Base-by-base conservation (phyloP, 257 asterid species). In the Catharanthus roseus region DNA sequence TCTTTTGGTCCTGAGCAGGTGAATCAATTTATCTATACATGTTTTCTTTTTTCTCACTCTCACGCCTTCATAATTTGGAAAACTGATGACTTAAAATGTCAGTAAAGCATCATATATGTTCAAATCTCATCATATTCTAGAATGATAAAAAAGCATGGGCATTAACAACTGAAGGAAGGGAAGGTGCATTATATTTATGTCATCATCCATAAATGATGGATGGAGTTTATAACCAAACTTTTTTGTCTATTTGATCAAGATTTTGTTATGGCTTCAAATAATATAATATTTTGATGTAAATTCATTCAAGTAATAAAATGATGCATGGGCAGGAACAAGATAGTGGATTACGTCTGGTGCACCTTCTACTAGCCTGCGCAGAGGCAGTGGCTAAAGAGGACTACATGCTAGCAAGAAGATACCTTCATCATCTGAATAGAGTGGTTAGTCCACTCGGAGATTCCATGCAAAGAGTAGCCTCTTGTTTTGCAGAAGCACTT, bases 321-420 rank as follows among this genome's bases (percentile, higher is more conserved):
- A n/a, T n/a, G n/a, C n/a, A n/a, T n/a, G n/a, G 63, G 23, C 83
- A 83, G 95, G 96, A 85, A 73, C 86, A 80, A 47, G 96, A 88
- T 29, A 85, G 95, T 67, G 97, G 97, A 31, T 86, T 87, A 19
- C 96, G 90, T 70, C 72, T 90, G 72, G 96, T 90, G 57, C 97
- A 90, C 72, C 89, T 87, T 58, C 96, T 90, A 11, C 89, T 90
- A 16, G 95, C 87, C 2, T 87, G 96, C 51, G 97, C 96, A 15
- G 97, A 90, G 76, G 95, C 97, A 70, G 96, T 87, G 0, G 86
- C 96, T 5, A 90, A 87, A 61, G 96, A 90, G 67, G 96, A 90
- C 76, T 90, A 87, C 83, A 88, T 90, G 90, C 74, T 87, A 50
- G 96, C 96, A 15, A 83, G 90, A 75, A 83, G 85, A 58, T 88